Conservation (phyloP, 768 basidiomycete genomes). For the Omphalotus guepiniiformis region DNA sequence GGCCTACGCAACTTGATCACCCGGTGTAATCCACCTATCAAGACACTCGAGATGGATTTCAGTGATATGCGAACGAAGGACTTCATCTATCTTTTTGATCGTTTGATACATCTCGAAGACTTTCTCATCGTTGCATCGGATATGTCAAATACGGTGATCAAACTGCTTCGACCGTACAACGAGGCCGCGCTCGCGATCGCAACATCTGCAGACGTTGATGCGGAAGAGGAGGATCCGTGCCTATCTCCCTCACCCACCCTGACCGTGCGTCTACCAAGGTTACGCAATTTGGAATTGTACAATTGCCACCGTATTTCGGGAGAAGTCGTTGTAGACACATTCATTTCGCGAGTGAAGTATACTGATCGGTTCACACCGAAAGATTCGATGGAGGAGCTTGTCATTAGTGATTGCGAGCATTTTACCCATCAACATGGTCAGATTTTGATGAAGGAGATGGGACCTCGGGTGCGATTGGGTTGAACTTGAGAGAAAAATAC, state of each 20-base stretch:
- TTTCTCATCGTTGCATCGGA: constrained; percentile 78
- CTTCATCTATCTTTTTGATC: constrained; percentile 63
- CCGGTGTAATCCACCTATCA: constrained; percentile 60
- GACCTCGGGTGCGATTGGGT: constrained; percentile 8
- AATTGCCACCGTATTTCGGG: constrained; percentile 66
- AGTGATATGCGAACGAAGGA: constrained; percentile 84
- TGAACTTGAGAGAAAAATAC: too few species aligned
- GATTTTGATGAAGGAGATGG: constrained; percentile 23
- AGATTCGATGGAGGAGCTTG: constrained; percentile 28
- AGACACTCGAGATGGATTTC: constrained; percentile 71
- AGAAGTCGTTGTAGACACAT: constrained; percentile 46
- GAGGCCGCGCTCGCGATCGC: constrained; percentile 6
- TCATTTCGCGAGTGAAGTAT: constrained; percentile 43
- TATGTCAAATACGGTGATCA: constrained; percentile 72
- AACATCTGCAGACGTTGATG: constrained; percentile 11
- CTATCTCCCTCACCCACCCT: constrained; percentile 1
- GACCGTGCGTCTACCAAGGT: constrained; percentile 47
- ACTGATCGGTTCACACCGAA: constrained; percentile 29
- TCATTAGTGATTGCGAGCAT: constrained; percentile 36
- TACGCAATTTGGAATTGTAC: constrained; percentile 48
- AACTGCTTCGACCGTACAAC: constrained; percentile 45
- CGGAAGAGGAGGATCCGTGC: constrained; percentile 6
- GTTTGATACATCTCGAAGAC: constrained; percentile 46
- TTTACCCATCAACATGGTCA: constrained; percentile 26
- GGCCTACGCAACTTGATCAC: constrained; percentile 63